Conservation (phyloP, 169 alveolate species). For the Eimeria acervulina region DNA sequence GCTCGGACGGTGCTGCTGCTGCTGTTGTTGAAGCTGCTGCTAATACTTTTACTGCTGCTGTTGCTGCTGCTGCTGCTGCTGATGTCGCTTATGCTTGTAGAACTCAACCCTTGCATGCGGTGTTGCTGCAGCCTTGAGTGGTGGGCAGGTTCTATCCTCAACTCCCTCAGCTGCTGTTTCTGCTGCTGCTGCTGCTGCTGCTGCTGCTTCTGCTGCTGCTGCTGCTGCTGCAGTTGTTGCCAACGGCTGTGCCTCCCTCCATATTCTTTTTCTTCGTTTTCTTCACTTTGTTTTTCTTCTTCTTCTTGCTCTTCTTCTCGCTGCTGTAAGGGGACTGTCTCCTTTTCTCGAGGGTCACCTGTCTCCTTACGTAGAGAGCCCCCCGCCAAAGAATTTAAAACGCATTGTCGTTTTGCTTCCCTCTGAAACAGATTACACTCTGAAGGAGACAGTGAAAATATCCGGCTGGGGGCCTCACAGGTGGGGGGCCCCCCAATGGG, state of each 20-base stretch:
- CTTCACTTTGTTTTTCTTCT: no score
- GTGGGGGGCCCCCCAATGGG: background rate
- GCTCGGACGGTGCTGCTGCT: background rate
- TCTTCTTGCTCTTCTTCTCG: background rate
- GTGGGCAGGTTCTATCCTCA: background rate
- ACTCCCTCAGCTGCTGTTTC: background rate
- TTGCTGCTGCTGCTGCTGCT: no score
- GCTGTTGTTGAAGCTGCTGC: background rate
- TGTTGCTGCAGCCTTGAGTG: background rate
- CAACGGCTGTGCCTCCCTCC: background rate
- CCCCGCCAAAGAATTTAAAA: background rate
- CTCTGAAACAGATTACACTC: background rate
- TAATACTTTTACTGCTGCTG: background rate
- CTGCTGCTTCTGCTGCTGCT: background rate
- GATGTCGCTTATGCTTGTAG: background rate
- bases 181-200: constrained; percentile 17
- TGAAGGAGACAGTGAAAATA: background rate
- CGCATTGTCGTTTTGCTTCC: background rate
- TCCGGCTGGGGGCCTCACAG: background rate
- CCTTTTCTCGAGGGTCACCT: background rate
- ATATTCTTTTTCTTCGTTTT: no score
- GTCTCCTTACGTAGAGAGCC: background rate
- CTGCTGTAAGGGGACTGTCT: background rate
- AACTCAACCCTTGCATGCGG: background rate
- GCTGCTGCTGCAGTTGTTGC: constrained; percentile 44